phyloP scores from a whole-genome alignment of 2,329 filamentous ascomycete species.

The Aureobasidium vineae region DNA sequence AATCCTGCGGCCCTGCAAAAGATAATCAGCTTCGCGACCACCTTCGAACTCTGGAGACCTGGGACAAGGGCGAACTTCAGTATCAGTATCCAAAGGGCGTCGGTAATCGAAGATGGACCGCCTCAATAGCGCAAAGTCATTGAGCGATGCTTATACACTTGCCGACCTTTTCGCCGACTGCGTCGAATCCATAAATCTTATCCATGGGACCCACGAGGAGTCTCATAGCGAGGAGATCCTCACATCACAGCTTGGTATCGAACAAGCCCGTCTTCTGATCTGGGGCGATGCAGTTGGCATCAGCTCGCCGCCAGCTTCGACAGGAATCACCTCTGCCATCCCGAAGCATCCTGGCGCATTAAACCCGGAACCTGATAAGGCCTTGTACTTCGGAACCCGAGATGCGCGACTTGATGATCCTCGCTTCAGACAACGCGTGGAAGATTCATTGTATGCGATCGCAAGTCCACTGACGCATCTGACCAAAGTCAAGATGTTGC shows the following conservation, averaged over 20 bases:
- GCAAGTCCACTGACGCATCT: slow-evolving; percentile 44
- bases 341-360: slow-evolving; percentile 46
- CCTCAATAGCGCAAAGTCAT: slow-evolving; percentile 27
- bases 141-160: slow-evolving; percentile 45
- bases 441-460: slow-evolving; percentile 46
- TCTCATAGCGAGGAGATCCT: slow-evolving; percentile 46
- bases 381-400: slow-evolving; percentile 47
- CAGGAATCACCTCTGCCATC: slow-evolving; percentile 45
- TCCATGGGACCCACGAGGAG: slow-evolving; percentile 46
- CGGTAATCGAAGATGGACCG: neutral
- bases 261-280: slow-evolving; percentile 50
- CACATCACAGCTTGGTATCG: slow-evolving; percentile 46
- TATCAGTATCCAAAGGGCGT: neutral
- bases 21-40: slow-evolving; percentile 1
- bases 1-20: neutral
- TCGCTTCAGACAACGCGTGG: slow-evolving; percentile 40
- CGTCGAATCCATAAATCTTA: slow-evolving; percentile 49
- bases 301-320: slow-evolving; percentile 44
- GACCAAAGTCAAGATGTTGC: slow-evolving; percentile 47
- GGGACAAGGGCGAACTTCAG: neutral
- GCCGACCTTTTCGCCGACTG: slow-evolving; percentile 49
- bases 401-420: slow-evolving; percentile 46
- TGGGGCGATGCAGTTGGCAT: slow-evolving; percentile 51
- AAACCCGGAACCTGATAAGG: slow-evolving; percentile 47
- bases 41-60: neutral